These are phyloP conservation scores for Ascochyta lentis DNA, from an alignment of 2,329 filamentous ascomycete species.

Conservation along the genomic window DNA sequence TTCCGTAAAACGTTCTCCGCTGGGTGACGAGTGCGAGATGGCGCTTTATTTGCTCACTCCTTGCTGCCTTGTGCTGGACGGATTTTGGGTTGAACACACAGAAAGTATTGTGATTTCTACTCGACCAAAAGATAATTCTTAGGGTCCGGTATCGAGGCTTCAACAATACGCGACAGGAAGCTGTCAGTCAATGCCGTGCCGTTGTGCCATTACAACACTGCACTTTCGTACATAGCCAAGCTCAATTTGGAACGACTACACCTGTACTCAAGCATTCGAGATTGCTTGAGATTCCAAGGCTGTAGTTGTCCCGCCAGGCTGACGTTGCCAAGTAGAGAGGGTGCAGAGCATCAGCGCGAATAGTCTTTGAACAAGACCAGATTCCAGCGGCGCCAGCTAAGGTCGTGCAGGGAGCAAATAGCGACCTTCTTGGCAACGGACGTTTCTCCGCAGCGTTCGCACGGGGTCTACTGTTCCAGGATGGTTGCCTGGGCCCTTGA, in stretches of 20 bases:
- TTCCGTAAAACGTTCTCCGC: conserved; percentile 14
- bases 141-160: too few relatives aligned
- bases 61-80: not conserved
- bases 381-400: conserved; percentile 21
- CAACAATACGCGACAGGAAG: not conserved
- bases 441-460: conserved; percentile 35
- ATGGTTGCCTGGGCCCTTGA: conserved; percentile 31
- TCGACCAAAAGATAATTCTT: too few relatives aligned
- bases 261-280: conserved; percentile 8
- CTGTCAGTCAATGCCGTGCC: not conserved
- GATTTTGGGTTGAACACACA: too few relatives aligned
- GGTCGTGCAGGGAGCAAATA: conserved; percentile 9
- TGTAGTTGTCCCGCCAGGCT: conserved; percentile 18
- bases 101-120: too few relatives aligned
- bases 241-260: conserved; percentile 15
- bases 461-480: conserved; percentile 23
- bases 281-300: conserved; percentile 24
- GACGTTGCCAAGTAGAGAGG: conserved; percentile 14
- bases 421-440: conserved; percentile 18
- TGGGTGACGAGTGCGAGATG: not conserved
- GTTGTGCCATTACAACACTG: not conserved
- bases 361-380: conserved; percentile 20
- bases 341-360: not conserved
- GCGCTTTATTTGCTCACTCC: not conserved
- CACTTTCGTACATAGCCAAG: conserved; percentile 10